These are phyloP conservation scores for Coniophora puteana DNA, from an alignment of 1,284 basidiomycete genomes.

Conservation along the genomic window DNA sequence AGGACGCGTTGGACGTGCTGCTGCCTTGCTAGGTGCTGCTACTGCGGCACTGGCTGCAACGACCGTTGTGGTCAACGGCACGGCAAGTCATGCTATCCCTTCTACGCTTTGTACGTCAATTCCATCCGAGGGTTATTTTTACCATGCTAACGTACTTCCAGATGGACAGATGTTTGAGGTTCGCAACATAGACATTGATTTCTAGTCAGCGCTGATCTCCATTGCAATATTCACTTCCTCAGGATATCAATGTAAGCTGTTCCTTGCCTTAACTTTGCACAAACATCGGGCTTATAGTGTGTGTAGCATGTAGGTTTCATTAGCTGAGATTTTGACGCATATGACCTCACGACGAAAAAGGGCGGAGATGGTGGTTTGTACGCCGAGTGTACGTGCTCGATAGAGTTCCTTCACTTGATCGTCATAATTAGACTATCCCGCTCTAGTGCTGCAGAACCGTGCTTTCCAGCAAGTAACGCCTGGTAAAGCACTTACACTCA, in stretches of 20 bases:
- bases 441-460: slow-evolving; percentile 51
- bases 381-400: slow-evolving; percentile 41
- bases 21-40: too few species aligned
- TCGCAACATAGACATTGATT: too few species aligned
- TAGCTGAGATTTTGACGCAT: not conserved
- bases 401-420: not conserved
- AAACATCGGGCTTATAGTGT: too few species aligned
- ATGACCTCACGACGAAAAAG: slow-evolving; percentile 26
- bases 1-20: too few species aligned
- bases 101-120: slow-evolving; percentile 46
- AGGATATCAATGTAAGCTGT: slow-evolving; percentile 54
- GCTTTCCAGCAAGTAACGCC: slow-evolving; percentile 56
- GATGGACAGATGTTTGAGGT: slow-evolving; percentile 59
- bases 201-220: not conserved
- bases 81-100: slow-evolving; percentile 48
- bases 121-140: not conserved
- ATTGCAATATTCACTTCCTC: not conserved
- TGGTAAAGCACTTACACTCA: slow-evolving; percentile 27
- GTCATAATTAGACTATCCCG: slow-evolving; percentile 3
- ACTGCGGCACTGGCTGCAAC: too few species aligned
- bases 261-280: slow-evolving; percentile 1
- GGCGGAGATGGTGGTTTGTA: slow-evolving; percentile 61
- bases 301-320: slow-evolving; percentile 37
- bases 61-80: slow-evolving; percentile 40
- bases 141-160: slow-evolving; percentile 17